Evolutionary conservation across 163 green algal genomes (phyloP).

Genomic region (Chlorella variabilis): DNA sequence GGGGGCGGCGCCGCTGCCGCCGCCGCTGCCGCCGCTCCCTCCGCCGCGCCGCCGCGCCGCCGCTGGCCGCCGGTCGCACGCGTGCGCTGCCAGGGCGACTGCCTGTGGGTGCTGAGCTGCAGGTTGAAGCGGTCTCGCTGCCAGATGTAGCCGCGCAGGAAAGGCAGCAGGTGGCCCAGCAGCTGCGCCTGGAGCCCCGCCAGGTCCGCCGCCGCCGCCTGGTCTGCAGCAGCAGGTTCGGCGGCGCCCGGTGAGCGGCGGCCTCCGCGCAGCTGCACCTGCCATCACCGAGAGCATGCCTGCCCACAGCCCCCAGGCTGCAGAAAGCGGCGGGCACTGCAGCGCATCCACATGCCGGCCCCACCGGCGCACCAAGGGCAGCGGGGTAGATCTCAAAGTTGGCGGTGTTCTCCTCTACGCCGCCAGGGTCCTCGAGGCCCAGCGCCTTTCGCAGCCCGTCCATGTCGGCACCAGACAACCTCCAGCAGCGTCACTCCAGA

Average conservation of each 20-base stretch:
- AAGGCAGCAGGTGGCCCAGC: slow-evolving; percentile 29
- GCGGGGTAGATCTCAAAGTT: slow-evolving; percentile 30
- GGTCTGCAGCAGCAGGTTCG: neutral
- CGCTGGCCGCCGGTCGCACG: neutral
- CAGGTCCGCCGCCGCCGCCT: neutral
- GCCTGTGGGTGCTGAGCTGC: neutral
- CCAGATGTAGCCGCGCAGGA: slow-evolving; percentile 77
- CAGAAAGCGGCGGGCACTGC: neutral
- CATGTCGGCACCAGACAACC: neutral
- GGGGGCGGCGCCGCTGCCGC: slow-evolving; percentile 31
- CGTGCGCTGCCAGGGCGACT: slow-evolving; percentile 48
- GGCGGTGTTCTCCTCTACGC: slow-evolving; percentile 35
- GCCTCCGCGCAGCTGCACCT: no score
- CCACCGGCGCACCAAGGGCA: neutral
- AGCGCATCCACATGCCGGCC: neutral
- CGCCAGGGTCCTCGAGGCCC: neutral
- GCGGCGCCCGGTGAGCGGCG: no score
- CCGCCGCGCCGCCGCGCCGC: neutral
- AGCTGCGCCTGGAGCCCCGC: slow-evolving; percentile 9
- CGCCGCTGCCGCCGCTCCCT: neutral
- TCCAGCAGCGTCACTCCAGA: no score
- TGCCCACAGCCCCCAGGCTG: no score
- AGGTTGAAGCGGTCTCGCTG: slow-evolving; percentile 75
- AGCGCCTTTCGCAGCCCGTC: slow-evolving; percentile 29
- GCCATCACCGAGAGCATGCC: no score